phyloP scores from a whole-genome alignment of 768 basidiomycete species.

The Artomyces pyxidatus region DNA sequence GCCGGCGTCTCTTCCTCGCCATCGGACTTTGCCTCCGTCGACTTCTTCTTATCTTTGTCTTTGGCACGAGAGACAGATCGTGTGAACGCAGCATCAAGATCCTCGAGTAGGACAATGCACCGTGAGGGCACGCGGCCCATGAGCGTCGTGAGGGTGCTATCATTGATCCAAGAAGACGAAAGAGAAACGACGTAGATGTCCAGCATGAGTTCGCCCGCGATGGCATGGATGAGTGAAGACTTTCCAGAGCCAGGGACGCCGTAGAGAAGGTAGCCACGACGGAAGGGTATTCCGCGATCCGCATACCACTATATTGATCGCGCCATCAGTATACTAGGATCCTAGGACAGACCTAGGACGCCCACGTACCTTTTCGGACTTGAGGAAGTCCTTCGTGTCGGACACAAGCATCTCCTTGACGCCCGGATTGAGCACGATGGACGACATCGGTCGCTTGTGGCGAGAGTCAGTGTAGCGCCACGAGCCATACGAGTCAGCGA shows the following conservation, averaged over 20 bases:
- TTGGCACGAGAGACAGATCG: constrained; percentile 64
- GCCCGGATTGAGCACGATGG: constrained; percentile 81
- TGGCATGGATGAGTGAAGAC: constrained; percentile 77
- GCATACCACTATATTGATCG: constrained; percentile 64
- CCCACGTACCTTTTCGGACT: constrained; percentile 61
- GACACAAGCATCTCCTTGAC: constrained; percentile 85
- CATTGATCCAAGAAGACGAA: constrained; percentile 81
- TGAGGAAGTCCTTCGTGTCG: constrained; percentile 78
- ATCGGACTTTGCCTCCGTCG: constrained; percentile 26
- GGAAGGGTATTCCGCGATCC: constrained; percentile 89
- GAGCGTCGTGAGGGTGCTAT: constrained; percentile 75
- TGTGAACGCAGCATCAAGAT: constrained; percentile 85
- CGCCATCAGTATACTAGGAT: constrained; percentile 3
- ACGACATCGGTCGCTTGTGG: constrained; percentile 82
- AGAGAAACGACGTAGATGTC: constrained; percentile 90
- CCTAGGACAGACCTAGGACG: neutral
- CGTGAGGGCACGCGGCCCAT: constrained; percentile 83
- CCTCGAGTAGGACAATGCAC: constrained; percentile 83
- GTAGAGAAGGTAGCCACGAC: constrained; percentile 78
- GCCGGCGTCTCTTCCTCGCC: constrained; percentile 25
- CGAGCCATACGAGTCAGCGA: constrained; percentile 79
- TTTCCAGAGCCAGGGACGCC: constrained; percentile 85
- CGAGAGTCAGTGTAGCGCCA: constrained; percentile 87
- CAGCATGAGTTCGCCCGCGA: constrained; percentile 82
- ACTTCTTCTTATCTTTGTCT: constrained; percentile 33